Evolutionary conservation across 345 rosid genomes (phyloP), one percentile per base, ranked within the genome.

Genomic region (Gossypium australe): DNA sequence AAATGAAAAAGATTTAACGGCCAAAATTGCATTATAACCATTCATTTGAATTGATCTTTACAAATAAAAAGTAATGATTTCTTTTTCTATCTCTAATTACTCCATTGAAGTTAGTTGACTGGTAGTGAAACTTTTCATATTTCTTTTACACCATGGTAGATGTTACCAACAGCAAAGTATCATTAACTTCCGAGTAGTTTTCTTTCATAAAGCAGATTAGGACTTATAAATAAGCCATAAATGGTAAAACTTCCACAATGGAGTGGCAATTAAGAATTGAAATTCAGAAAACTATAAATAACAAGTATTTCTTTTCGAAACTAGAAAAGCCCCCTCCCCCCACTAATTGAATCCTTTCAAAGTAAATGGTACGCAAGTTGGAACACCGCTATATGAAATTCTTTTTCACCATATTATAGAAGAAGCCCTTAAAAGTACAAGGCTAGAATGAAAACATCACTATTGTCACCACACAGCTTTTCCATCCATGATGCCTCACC

Each of bases 401-500:
- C 20, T 17, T 12, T 29, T 18, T 14, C 58, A 62, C 3, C 10
- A 62, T 20, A 57, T 20, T 9, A 17, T 56, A 64, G 67, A 69
- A 78, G 78, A 69, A 79, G 76, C 79, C 80, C 77, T 67, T 71
- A 67, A 61, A 43, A 71, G 78, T n/a, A 76, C 68, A 66, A 78
- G 76, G 59, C 72, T 70, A 69, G 9, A 59, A 80, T 72, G 63
- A 75, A 18, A 61, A 80, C 66, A 64, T 71, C 62, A 77, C 61
- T 75, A 63, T 67, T 58, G 76, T 25, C 78, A 41, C 81, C 60
- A 73, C 44, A 71, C 34, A 65, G 55, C 78, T 80, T 76, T 80
- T 78, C 72, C 55, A 75, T 72, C 66, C 75, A 84, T 57, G 78
- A 86, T 81, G 86, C 79, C 78, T 85, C 80, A 67, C 71, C 78